Conservation (phyloP, 176 grass and related monocot genomes). For the Neostapfia colusana region DNA sequence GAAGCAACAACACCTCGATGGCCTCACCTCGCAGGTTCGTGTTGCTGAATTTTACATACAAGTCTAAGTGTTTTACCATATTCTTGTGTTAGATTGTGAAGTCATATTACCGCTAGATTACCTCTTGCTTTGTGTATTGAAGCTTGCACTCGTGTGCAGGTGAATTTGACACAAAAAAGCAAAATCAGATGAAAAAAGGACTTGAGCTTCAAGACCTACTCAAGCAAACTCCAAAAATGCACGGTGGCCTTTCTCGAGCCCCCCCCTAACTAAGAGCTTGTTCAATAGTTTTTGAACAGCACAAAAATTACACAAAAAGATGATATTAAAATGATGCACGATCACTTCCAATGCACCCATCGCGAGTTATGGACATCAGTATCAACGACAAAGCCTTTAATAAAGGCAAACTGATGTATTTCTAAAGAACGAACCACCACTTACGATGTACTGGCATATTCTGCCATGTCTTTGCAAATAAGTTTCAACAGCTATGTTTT, state of each 20-base stretch:
- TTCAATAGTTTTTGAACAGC: background rate
- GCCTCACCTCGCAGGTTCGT: slow-evolving; percentile 39
- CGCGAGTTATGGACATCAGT: background rate
- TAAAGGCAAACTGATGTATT: no score
- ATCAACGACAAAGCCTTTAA: background rate
- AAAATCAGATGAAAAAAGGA: slow-evolving; percentile 47
- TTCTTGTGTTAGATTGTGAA: background rate
- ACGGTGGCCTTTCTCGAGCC: slow-evolving; percentile 25
- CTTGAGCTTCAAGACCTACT: slow-evolving; percentile 42
- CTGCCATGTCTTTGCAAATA: background rate
- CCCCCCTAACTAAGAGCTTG: slow-evolving; percentile 12
- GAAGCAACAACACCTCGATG: slow-evolving; percentile 57
- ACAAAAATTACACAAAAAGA: background rate
- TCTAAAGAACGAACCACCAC: no score
- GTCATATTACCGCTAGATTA: background rate
- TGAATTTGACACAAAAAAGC: slow-evolving; percentile 46
- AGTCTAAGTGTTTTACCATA: background rate
- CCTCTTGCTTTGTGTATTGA: slow-evolving; percentile 38
- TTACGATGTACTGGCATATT: background rate
- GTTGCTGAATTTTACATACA: no score
- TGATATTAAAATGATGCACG: background rate
- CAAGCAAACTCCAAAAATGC: slow-evolving; percentile 46
- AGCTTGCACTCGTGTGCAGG: slow-evolving; percentile 57
- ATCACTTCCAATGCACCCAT: background rate
- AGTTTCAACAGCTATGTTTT: no score